Base-by-base conservation (phyloP, 306 rosid species). In the Glycine soja region DNA sequence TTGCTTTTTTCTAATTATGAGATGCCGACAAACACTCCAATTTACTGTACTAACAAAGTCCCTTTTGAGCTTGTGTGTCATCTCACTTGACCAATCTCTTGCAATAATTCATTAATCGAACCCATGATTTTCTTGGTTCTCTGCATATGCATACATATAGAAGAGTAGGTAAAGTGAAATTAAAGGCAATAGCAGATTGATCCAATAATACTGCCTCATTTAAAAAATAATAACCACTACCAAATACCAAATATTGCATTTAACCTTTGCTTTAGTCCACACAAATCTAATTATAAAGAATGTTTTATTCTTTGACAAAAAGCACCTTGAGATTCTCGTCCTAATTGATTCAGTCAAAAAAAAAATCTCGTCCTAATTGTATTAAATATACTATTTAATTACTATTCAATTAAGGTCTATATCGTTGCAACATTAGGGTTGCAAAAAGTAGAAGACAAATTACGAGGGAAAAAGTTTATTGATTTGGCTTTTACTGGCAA, bases 81-180 rank as follows among this genome's bases (percentile, higher is more conserved):
- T 36, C 63, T 14, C 68, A 52, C 24, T 24, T 24, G 30, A 24
- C 30, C 30, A 24, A 24, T 24, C 30, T 24, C 30, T 24, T 24
- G 30, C 30, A 24, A 24, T 24, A 24, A 24, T 24, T 24, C 30
- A 24, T 24, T 24, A 24, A 24, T 24, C 30, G 30, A 24, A 24
- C 30, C 30, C 30, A 24, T 24, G 30, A 24, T 24, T 24, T 24
- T 24, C 30, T 24, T 24, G 2, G 30, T 24, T 24, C 30, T 24
- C 30, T 24, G 30, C 30, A 24, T 24, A 61, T 14, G 5, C 3
- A 61, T 1, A 14, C 19, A 24, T 24, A 24, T 24, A 24, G 30
- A 67, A 30, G 70, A 42, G 68, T 58, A 64, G 64, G 59, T 65
- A 64, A 81, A 86, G 74, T 46, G 54, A 81, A 75, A 78, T 24